Conservation (phyloP, 202 grass and related monocot genomes). For the Digitaria exilis region DNA sequence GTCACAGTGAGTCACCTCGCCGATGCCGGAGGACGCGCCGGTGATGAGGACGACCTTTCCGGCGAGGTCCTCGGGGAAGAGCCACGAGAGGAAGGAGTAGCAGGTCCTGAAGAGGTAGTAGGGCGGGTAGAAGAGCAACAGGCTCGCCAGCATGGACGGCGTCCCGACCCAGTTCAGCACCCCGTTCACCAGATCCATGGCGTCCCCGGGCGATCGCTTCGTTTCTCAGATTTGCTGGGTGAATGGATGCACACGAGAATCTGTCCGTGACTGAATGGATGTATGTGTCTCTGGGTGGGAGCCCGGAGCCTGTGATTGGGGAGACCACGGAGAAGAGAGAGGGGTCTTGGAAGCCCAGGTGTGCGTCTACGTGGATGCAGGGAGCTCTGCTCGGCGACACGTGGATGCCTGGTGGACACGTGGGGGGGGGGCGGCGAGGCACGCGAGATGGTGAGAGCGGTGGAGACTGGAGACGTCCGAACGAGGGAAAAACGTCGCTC, state of each 20-base stretch:
- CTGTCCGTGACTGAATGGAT: neutral
- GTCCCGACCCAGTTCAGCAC: conserved; percentile 59
- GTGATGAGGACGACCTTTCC: conserved; percentile 75
- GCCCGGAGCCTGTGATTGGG: neutral
- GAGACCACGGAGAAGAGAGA: neutral
- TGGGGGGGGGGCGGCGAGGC: neutral
- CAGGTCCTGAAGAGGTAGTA: conserved; percentile 72
- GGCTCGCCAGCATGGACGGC: conserved; percentile 48
- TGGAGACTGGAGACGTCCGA: neutral
- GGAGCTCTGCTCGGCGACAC: neutral
- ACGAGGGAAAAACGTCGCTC: neutral
- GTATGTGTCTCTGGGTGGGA: neutral
- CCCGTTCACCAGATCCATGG: conserved; percentile 62
- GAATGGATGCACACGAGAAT: too few species aligned
- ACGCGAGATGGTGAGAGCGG: neutral
- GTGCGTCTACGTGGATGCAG: neutral
- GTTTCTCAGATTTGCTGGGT: too few species aligned
- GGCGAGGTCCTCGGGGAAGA: conserved; percentile 68
- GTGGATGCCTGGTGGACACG: neutral
- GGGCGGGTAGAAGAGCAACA: conserved; percentile 72
- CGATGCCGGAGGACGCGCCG: conserved; percentile 67
- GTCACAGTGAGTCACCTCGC: conserved; percentile 39
- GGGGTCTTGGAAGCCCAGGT: neutral
- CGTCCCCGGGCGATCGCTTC: neutral
- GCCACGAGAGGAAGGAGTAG: conserved; percentile 58